Evolutionary conservation across 2,329 filamentous ascomycete species (phyloP).

Genomic region (Aspergillus fumigatus): DNA sequence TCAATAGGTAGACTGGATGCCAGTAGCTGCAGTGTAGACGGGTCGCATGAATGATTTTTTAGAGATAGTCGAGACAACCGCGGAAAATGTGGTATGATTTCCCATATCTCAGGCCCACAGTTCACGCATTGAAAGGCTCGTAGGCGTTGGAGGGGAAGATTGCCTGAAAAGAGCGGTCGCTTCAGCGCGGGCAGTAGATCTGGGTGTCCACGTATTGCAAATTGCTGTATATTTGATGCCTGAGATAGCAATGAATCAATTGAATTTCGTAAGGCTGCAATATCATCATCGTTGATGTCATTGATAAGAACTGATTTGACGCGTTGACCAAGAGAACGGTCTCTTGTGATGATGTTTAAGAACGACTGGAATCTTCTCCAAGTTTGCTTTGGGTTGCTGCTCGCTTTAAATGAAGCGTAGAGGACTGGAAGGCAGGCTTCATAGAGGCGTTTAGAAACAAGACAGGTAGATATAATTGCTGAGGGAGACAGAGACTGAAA

Average conservation of each 20-base stretch:
- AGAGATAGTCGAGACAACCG: neutral
- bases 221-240: neutral
- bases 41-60: neutral
- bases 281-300: neutral
- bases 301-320: neutral
- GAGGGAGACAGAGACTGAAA: neutral
- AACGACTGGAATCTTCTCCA: too few species aligned
- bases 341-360: too few species aligned
- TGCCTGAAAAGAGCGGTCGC: neutral
- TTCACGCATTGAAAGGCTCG: neutral
- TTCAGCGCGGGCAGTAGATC: neutral
- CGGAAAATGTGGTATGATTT: neutral
- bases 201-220: neutral
- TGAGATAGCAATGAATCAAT: neutral
- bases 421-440: too few species aligned
- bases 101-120: neutral
- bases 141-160: neutral
- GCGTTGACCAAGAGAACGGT: too few species aligned
- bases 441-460: too few species aligned
- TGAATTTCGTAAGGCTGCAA: neutral
- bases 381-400: too few species aligned
- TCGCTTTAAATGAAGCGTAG: too few species aligned
- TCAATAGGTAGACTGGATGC: neutral
- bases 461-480: neutral
- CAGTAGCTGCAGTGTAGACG: neutral